phyloP scores from a whole-genome alignment of 805 yeast genomes.

The Candida maesae region DNA sequence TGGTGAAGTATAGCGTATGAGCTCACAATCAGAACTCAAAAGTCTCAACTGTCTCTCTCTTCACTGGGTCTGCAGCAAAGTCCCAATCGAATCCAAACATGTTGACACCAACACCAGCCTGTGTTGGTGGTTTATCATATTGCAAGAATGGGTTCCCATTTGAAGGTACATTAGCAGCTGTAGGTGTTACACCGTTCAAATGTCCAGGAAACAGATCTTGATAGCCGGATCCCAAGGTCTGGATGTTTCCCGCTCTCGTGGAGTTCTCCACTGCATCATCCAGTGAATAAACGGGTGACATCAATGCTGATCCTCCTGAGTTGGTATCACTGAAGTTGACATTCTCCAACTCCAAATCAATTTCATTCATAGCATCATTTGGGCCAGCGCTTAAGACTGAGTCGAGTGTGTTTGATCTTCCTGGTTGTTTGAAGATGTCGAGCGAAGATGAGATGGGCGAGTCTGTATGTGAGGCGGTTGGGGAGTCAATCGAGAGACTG shows the following conservation, averaged over 20 bases:
- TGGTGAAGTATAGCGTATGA: no score
- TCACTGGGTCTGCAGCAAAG: constrained; percentile 6
- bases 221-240: constrained; percentile 6
- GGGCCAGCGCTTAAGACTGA: no score
- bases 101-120: neutral
- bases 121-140: neutral
- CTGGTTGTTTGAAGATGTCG: constrained; percentile 16
- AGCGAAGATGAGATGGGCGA: constrained; percentile 16
- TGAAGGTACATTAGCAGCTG: no score
- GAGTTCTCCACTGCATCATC: constrained; percentile 7
- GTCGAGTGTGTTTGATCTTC: constrained; percentile 12
- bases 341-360: constrained; percentile 13
- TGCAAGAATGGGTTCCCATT: neutral
- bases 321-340: constrained; percentile 18
- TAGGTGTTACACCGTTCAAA: no score
- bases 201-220: constrained; percentile 10
- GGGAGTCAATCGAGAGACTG: constrained; percentile 9
- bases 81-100: constrained; percentile 15
- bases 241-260: constrained; percentile 1
- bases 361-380: no score
- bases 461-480: constrained; percentile 12
- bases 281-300: constrained; percentile 20
- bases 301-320: constrained; percentile 14
- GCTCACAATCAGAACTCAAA: constrained; percentile 4
- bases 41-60: constrained; percentile 7